Evolutionary conservation across 2,329 filamentous ascomycete genomes (phyloP), one percentile per base, ranked within the genome.

Genomic region (Ophiosphaerella narmari): DNA sequence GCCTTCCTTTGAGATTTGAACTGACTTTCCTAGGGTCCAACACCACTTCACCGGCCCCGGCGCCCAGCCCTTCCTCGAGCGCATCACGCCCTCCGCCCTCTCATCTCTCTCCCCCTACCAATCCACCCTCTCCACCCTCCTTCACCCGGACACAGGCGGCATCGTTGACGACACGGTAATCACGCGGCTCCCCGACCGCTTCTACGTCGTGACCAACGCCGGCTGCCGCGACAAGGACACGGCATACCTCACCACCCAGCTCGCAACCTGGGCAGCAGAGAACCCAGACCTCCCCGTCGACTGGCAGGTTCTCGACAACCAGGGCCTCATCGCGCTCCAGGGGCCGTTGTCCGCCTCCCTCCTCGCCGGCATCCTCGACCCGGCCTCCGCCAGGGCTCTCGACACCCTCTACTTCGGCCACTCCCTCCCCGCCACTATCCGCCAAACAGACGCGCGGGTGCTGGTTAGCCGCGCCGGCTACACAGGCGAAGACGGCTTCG

Each of bases 401-500:
- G 80, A 82, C 57, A 80, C 82, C 42, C 78, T 97, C 51, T 89
- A 90, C 77, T 99, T 99, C 75, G 93, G 94, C 51, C 85, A 87
- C 62, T 87, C 85, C 50, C 81, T 82, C 45, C 84, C 82, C 66
- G 82, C 88, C 16, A 82, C 83, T 56, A 76, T 97, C 45, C 83
- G 80, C 11, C 75, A 80, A 33, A 82, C 81, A 38, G 81, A 80
- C 33, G 76, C 76, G 7, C 52, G 67, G 59, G 70, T 94, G 40
- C 82, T 97, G 43, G 86, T 97, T 68, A 92, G 87, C 70, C 86
- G 94, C 53, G 94, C 89, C 39, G 94, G 94, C 4, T 99, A 99
- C 79, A 99, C 94, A 0, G 94, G 94, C 52, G 94, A 99, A 78
- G 94, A 99, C 73, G 94, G 94, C 36, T 99, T 99, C 75, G 94